Percentiles rank a stretch among this genome's conserved stretches.
These are phyloP conservation scores for Coemansia sp. DNA, from an alignment of 192 early-diverging fungal genomes.

Conservation along the genomic window DNA sequence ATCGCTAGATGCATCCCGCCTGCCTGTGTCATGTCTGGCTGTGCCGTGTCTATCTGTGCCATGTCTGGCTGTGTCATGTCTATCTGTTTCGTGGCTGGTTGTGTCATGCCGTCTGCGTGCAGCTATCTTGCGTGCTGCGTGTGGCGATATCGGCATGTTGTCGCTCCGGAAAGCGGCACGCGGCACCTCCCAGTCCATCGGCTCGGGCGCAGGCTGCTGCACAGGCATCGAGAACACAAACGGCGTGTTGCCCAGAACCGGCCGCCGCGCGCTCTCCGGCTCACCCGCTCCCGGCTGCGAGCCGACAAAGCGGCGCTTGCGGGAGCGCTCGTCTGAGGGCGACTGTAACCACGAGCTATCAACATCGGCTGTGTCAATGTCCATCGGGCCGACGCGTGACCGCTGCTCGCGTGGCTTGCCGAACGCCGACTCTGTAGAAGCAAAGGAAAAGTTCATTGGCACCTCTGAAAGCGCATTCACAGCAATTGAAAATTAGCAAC, in stretches of 20 bases:
- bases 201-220: slow-evolving; percentile 7
- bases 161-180: slow-evolving; percentile 5
- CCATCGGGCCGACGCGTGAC: slow-evolving; percentile 39
- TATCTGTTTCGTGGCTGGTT: too few relatives aligned
- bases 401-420: slow-evolving; percentile 9
- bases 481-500: neutral
- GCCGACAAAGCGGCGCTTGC: slow-evolving; percentile 23
- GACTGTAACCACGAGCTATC: slow-evolving; percentile 44
- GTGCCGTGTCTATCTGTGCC: too few relatives aligned
- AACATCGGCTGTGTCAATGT: slow-evolving; percentile 40
- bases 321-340: slow-evolving; percentile 13
- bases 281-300: neutral
- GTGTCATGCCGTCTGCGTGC: slow-evolving; percentile 3
- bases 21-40: too few relatives aligned
- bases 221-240: slow-evolving; percentile 43
- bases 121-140: slow-evolving; percentile 22
- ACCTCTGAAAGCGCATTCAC: neutral
- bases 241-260: slow-evolving; percentile 25
- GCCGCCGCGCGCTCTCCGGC: neutral
- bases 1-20: too few relatives aligned
- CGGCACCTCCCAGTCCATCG: slow-evolving; percentile 16
- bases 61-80: too few relatives aligned
- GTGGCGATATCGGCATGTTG: slow-evolving; percentile 32
- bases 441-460: slow-evolving; percentile 37
- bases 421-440: slow-evolving; percentile 20